These are phyloP conservation scores for Beauveria rudraprayagi DNA, from an alignment of 2,329 filamentous ascomycete genomes.

Conservation along the genomic window DNA sequence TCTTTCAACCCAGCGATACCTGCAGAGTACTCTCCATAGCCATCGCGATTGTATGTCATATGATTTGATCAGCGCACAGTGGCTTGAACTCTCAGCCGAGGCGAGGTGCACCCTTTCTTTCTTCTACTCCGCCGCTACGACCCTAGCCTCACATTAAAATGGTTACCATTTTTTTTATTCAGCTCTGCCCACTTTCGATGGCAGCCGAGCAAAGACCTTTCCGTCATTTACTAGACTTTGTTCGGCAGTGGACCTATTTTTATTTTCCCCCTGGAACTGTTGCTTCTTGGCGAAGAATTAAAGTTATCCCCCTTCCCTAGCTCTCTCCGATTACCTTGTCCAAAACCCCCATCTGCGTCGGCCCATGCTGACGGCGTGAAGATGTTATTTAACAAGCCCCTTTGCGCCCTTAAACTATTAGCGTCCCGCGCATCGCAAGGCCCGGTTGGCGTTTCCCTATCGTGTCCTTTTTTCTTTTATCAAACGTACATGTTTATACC, in stretches of 20 bases:
- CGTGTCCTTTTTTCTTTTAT: not conserved
- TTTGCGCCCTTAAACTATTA: not conserved
- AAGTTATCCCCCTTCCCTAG: not conserved
- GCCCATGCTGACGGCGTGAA: not conserved
- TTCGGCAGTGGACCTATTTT: not conserved
- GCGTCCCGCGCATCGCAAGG: constrained; percentile 1
- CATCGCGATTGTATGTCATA: not conserved
- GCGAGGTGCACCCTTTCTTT: not conserved
- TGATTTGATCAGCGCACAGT: not conserved
- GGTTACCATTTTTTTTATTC: not conserved
- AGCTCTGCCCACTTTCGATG: not conserved
- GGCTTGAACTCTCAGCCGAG: not conserved
- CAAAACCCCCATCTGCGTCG: not conserved
- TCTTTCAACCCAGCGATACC: too few relatives aligned
- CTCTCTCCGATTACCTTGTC: not conserved
- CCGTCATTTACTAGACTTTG: not conserved
- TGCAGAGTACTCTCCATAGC: too few relatives aligned
- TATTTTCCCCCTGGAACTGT: too few relatives aligned
- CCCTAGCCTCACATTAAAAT: not conserved
- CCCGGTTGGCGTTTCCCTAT: not conserved
- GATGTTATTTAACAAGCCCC: not conserved
- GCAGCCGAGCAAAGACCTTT: not conserved
- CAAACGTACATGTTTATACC: not conserved
- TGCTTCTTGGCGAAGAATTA: too few relatives aligned
- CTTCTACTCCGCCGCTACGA: not conserved